phyloP scores from a whole-genome alignment of 2,329 filamentous ascomycete species.

The Epicoccum nigrum region DNA sequence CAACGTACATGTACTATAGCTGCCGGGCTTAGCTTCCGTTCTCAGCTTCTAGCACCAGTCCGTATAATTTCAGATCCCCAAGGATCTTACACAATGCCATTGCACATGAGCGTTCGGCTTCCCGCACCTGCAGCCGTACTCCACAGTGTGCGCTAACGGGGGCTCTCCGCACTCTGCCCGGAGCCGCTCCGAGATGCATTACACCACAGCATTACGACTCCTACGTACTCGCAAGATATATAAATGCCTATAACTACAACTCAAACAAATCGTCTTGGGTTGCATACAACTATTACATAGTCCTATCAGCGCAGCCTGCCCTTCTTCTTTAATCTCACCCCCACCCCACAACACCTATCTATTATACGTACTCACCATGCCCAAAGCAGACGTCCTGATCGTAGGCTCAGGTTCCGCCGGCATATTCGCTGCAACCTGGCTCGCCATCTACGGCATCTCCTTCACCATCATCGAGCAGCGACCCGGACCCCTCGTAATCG shows the following conservation, averaged over 20 bases:
- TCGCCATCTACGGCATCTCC: conserved; percentile 61
- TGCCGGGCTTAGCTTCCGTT: no score
- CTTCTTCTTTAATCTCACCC: no score
- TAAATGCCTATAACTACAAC: not conserved
- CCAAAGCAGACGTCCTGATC: conserved; percentile 62
- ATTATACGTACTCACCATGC: conserved; percentile 23
- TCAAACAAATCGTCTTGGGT: not conserved
- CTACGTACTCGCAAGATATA: not conserved
- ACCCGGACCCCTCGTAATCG: conserved; percentile 60
- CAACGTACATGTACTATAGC: no score
- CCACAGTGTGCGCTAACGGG: conserved; percentile 12
- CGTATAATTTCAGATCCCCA: no score
- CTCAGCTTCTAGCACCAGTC: not conserved
- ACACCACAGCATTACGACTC: conserved; percentile 11
- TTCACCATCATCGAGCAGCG: conserved; percentile 65
- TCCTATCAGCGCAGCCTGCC: no score
- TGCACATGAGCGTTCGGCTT: not conserved
- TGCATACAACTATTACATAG: no score
- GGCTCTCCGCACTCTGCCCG: conserved; percentile 6
- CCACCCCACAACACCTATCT: not conserved
- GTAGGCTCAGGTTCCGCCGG: conserved; percentile 67
- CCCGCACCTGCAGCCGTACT: conserved; percentile 4
- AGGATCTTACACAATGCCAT: not conserved
- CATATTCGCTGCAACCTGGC: conserved; percentile 66
- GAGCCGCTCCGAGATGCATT: not conserved